These are phyloP conservation scores for Aspergillus hortae DNA, from an alignment of 2,329 filamentous ascomycete species.

Conservation along the genomic window DNA sequence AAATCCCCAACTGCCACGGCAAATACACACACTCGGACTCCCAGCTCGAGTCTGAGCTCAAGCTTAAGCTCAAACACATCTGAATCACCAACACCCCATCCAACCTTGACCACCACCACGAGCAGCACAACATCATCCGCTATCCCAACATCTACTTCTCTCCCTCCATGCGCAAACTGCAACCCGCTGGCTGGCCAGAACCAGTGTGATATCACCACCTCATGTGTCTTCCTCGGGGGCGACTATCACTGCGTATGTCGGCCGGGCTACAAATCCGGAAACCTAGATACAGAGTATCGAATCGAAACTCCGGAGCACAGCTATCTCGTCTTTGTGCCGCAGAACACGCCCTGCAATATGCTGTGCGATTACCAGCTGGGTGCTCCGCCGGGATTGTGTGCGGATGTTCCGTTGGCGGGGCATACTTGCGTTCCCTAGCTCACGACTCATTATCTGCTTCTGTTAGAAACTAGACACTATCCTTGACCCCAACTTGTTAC, in stretches of 20 bases:
- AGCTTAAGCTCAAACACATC: neutral
- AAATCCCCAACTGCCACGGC: too few species aligned
- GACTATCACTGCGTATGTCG: conserved; percentile 3
- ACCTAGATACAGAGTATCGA: neutral
- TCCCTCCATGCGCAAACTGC: neutral
- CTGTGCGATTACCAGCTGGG: too few species aligned
- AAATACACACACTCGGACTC: neutral
- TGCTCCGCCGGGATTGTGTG: too few species aligned
- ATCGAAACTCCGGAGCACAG: too few species aligned
- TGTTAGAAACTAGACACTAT: too few species aligned
- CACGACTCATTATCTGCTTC: too few species aligned
- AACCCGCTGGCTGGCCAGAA: neutral
- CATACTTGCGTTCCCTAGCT: too few species aligned
- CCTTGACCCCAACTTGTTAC: too few species aligned
- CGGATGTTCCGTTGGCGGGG: too few species aligned
- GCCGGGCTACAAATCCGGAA: conserved; percentile 1
- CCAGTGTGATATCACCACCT: conserved; percentile 1
- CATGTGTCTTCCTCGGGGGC: neutral
- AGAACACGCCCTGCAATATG: too few species aligned
- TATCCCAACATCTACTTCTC: neutral
- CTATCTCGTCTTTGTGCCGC: too few species aligned
- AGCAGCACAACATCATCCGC: neutral
- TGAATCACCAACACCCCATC: neutral
- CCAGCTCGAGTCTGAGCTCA: neutral
- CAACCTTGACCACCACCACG: neutral